These are phyloP conservation scores for Teratosphaeria zuluensis DNA, from an alignment of 2,329 filamentous ascomycete species.

Conservation along the genomic window DNA sequence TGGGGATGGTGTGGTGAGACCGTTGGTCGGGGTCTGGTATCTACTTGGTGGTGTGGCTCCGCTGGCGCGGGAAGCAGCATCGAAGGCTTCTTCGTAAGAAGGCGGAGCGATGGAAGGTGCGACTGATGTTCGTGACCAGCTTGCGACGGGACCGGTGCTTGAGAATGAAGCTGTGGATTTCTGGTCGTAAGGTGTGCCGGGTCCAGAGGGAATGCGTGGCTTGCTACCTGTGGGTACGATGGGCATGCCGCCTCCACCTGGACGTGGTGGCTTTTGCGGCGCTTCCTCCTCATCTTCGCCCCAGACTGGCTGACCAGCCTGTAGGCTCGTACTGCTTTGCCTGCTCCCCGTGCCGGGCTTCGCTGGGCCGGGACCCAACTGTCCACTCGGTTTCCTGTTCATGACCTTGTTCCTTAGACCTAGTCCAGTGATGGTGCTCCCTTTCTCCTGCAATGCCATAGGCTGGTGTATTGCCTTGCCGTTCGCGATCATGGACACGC, in stretches of 20 bases:
- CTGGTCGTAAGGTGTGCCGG: conserved; percentile 13
- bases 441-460: conserved; percentile 37
- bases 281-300: conserved; percentile 23
- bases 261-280: conserved; percentile 25
- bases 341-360: background rate
- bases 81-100: conserved; percentile 12
- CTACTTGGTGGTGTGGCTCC: conserved; percentile 24
- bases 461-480: conserved; percentile 57
- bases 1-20: conserved; percentile 1
- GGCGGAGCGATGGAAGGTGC: conserved; percentile 6
- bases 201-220: conserved; percentile 13
- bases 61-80: conserved; percentile 13
- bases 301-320: background rate
- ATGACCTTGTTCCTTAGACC: conserved; percentile 33
- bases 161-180: conserved; percentile 11
- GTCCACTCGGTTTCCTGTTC: conserved; percentile 1
- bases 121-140: conserved; percentile 8
- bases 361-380: background rate
- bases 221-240: conserved; percentile 14
- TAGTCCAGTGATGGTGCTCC: conserved; percentile 37
- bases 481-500: conserved; percentile 51
- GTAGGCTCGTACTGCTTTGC: background rate
- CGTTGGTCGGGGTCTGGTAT: conserved; percentile 21
- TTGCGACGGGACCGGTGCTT: conserved; percentile 4
- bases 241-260: conserved; percentile 12